Evolutionary conservation across 2,329 filamentous ascomycete genomes (phyloP).

Genomic region (Triangularia verruculosa): DNA sequence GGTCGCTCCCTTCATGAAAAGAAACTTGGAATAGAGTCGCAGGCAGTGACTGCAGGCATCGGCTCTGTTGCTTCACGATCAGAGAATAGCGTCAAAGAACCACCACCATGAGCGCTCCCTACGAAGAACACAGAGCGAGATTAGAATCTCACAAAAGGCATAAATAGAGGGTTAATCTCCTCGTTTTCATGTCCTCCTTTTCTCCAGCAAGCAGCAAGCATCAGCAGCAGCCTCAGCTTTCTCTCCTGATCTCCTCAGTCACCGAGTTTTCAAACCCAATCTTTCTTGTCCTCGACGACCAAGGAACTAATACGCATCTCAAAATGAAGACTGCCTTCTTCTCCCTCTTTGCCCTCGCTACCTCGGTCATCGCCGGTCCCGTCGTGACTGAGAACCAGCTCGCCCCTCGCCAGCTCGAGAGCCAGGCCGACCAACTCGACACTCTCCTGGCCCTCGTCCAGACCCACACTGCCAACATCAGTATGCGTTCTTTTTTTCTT

Average conservation of each 20-base stretch:
- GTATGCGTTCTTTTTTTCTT: conserved; percentile 25
- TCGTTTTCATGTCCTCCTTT: not conserved
- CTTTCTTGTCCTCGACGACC: not conserved
- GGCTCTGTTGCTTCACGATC: not conserved
- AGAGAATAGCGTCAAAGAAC: not conserved
- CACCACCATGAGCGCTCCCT: not conserved
- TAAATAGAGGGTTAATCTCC: conserved; percentile 5
- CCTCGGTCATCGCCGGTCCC: conserved; percentile 25
- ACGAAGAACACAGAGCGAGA: not conserved
- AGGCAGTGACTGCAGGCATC: not conserved
- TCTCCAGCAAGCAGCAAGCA: conserved; percentile 9
- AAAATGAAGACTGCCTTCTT: conserved; percentile 30
- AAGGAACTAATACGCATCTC: not conserved
- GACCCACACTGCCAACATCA: conserved; percentile 31
- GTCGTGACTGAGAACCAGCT: conserved; percentile 18
- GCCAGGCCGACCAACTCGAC: conserved; percentile 25
- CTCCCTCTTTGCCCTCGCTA: conserved; percentile 26
- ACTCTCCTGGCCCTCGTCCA: conserved; percentile 24
- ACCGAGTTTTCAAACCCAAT: not conserved
- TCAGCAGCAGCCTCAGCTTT: conserved; percentile 1
- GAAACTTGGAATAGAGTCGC: not conserved
- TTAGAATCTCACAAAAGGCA: not conserved
- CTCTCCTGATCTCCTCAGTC: not conserved
- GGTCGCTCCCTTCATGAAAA: not conserved
- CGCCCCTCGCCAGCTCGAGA: conserved; percentile 23